Evolutionary conservation across 768 basidiomycete genomes (phyloP).

Genomic region (Phaeotremella fagi): DNA sequence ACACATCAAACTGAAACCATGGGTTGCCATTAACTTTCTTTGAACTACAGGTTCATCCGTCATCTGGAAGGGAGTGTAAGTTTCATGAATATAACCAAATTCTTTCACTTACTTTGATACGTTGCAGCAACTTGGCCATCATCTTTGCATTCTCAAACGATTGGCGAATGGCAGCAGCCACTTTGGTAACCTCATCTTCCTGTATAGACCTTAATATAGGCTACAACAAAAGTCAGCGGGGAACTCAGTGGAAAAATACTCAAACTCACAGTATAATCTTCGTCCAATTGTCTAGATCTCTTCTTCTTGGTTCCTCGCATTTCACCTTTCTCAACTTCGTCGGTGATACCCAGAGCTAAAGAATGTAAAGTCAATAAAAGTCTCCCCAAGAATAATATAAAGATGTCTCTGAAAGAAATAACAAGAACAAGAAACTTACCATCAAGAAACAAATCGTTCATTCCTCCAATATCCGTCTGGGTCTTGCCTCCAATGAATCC

Average conservation of each 20-base stretch:
- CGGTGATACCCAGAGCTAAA: constrained; percentile 84
- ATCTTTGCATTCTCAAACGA: constrained; percentile 72
- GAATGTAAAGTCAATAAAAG: neutral
- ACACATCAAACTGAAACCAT: constrained; percentile 88
- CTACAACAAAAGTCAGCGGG: constrained; percentile 48
- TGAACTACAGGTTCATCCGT: constrained; percentile 75
- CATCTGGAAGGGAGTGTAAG: constrained; percentile 55
- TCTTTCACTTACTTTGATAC: constrained; percentile 62
- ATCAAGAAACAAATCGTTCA: constrained; percentile 92
- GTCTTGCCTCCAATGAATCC: constrained; percentile 97
- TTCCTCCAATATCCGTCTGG: constrained; percentile 87
- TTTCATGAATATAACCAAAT: neutral
- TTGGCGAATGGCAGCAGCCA: constrained; percentile 85
- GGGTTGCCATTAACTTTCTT: constrained; percentile 78
- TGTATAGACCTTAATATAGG: constrained; percentile 68
- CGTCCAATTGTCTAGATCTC: constrained; percentile 87
- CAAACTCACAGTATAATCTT: constrained; percentile 74
- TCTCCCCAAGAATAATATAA: neutral
- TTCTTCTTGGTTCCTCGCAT: constrained; percentile 85
- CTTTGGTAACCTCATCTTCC: constrained; percentile 71
- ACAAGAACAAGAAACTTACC: constrained; percentile 53
- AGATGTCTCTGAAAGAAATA: neutral
- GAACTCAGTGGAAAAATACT: neutral
- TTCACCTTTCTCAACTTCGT: constrained; percentile 75
- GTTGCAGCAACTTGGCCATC: constrained; percentile 71